Evolutionary conservation across 2,329 filamentous ascomycete genomes (phyloP).

Genomic region (Fusarium setosum): DNA sequence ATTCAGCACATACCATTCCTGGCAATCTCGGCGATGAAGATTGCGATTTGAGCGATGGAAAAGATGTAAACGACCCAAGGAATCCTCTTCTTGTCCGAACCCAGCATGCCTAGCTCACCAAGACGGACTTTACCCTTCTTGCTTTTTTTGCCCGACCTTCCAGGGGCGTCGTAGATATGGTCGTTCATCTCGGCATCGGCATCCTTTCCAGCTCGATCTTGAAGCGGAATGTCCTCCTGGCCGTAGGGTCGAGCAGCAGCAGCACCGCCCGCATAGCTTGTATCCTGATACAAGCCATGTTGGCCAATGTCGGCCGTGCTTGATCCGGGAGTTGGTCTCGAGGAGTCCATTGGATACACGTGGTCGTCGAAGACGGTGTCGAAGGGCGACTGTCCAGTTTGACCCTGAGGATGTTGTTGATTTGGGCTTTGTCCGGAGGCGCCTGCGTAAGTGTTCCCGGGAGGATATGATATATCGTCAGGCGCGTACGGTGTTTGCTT

Average conservation of each 20-base stretch:
- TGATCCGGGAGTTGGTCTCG: conserved; percentile 47
- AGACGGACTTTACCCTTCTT: conserved; percentile 62
- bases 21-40: conserved; percentile 90
- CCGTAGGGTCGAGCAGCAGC: conserved; percentile 48
- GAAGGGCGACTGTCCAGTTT: conserved; percentile 65
- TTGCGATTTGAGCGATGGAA: conserved; percentile 79
- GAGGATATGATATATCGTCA: conserved; percentile 34
- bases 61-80: conserved; percentile 88
- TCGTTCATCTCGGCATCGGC: conserved; percentile 59
- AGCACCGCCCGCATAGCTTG: conserved; percentile 65
- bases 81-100: conserved; percentile 65
- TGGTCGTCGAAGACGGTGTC: conserved; percentile 76
- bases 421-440: conserved; percentile 38
- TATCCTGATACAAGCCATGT: conserved; percentile 61
- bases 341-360: conserved; percentile 67
- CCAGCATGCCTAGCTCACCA: conserved; percentile 70
- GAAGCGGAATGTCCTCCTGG: conserved; percentile 68
- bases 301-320: conserved; percentile 54
- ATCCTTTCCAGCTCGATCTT: conserved; percentile 59
- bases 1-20: conserved; percentile 74
- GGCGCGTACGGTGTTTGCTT: conserved; percentile 38
- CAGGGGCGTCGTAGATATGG: conserved; percentile 70
- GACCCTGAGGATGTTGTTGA: conserved; percentile 44
- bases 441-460: conserved; percentile 39
- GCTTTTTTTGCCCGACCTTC: conserved; percentile 44